Conservation (phyloP, 345 rosid genomes). For the Salix exigua region DNA sequence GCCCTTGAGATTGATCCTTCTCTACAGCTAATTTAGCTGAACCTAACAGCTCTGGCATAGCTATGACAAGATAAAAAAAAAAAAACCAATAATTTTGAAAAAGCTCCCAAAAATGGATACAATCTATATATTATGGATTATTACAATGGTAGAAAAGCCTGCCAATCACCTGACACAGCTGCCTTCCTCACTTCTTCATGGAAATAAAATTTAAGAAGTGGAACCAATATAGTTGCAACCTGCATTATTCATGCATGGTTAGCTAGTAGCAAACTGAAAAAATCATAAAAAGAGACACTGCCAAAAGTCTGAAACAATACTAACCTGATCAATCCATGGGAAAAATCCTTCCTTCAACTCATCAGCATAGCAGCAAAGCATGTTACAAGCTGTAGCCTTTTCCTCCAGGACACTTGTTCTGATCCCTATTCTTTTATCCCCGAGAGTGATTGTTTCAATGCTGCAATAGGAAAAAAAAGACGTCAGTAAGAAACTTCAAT, state of each 20-base stretch:
- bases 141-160: neutral
- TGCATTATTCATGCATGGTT: constrained; percentile 19
- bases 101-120: constrained; percentile 1
- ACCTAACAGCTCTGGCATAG: constrained; percentile 95
- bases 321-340: constrained; percentile 97
- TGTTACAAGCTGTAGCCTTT: constrained; percentile 95
- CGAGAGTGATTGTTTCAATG: constrained; percentile 95
- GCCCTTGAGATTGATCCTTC: constrained; percentile 82
- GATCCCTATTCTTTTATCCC: constrained; percentile 95
- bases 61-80: constrained; percentile 36
- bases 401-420: constrained; percentile 95
- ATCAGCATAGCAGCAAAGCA: constrained; percentile 97
- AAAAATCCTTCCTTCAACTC: constrained; percentile 97
- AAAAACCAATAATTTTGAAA: neutral
- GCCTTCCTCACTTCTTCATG: constrained; percentile 99
- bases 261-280: neutral
- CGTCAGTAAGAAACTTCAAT: constrained; percentile 10
- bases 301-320: constrained; percentile 13
- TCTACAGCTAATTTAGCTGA: constrained; percentile 93
- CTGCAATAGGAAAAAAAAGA: constrained; percentile 40
- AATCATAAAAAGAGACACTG: neutral
- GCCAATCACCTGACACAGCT: constrained; percentile 76
- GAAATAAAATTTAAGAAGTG: constrained; percentile 91
- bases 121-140: neutral
- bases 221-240: constrained; percentile 96